phyloP scores from a whole-genome alignment of 208 protist species.

The Zelonia costaricensis region DNA sequence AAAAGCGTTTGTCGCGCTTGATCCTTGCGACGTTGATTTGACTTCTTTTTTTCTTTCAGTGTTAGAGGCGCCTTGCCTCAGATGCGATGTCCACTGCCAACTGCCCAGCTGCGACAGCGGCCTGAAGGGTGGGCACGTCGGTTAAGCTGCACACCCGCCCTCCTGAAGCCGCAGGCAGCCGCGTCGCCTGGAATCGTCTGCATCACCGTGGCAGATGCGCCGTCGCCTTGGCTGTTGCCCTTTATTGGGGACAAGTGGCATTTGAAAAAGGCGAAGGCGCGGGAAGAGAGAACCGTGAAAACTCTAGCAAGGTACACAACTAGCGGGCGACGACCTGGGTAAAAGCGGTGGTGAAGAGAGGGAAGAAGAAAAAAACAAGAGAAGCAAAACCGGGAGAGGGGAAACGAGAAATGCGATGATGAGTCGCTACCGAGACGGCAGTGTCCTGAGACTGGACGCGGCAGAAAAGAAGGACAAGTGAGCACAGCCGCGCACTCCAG shows the following conservation, averaged over 20 bases:
- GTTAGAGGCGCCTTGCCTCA: background rate
- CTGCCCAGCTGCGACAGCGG: background rate
- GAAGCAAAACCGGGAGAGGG: background rate
- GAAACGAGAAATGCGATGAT: background rate
- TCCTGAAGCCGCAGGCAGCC: too few species aligned
- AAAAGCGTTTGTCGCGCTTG: background rate
- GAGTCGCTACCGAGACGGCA: background rate
- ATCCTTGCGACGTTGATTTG: too few species aligned
- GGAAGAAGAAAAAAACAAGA: background rate
- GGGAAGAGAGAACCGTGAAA: background rate
- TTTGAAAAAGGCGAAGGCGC: background rate
- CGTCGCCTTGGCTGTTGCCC: background rate
- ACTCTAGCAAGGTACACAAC: background rate
- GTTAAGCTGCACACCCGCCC: too few species aligned
- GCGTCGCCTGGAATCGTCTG: too few species aligned
- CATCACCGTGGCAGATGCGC: background rate
- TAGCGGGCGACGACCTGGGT: too few species aligned
- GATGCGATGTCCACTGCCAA: background rate
- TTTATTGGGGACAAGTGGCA: background rate
- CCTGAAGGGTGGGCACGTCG: background rate
- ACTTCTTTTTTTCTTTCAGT: background rate
- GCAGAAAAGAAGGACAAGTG: too few species aligned
- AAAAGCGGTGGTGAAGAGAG: background rate
- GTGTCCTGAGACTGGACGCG: too few species aligned
- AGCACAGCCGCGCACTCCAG: too few species aligned